A percentile compares a stretch with the other conserved stretches of the same genome.
Evolutionary conservation across 2,329 filamentous ascomycete species (phyloP).

Genomic region (Teratosphaeria destructans): DNA sequence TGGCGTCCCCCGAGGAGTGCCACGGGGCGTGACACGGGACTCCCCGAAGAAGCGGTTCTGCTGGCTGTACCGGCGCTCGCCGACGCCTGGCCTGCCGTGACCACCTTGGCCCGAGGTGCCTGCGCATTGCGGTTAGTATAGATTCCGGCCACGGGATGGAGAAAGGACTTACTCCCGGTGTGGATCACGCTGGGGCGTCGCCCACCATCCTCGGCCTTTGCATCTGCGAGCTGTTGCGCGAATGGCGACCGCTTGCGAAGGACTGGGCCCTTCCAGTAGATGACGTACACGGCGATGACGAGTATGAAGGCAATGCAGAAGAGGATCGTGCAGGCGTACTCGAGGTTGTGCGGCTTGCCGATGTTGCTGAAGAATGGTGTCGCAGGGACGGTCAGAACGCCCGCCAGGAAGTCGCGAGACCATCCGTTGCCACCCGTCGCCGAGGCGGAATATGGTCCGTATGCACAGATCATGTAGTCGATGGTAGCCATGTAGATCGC

Average conservation of each 20-base stretch:
- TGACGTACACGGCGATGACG: conserved; percentile 45
- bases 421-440: conserved; percentile 70
- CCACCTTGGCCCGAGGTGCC: not conserved
- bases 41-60: conserved; percentile 21
- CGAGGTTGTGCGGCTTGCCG: conserved; percentile 32
- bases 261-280: conserved; percentile 47
- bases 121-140: not conserved
- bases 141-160: not conserved
- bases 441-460: conserved; percentile 63
- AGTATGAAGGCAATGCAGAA: conserved; percentile 41
- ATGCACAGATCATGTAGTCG: conserved; percentile 67
- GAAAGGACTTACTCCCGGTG: conserved; percentile 14
- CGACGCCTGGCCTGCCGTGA: conserved; percentile 9
- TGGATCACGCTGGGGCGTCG: conserved; percentile 13
- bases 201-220: conserved; percentile 13
- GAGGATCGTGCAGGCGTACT: conserved; percentile 48
- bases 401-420: conserved; percentile 63
- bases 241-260: conserved; percentile 44
- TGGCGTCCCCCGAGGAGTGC: conserved; percentile 19
- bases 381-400: conserved; percentile 59
- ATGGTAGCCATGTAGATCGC: conserved; percentile 59
- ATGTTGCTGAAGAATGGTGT: conserved; percentile 47
- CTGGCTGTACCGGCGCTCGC: conserved; percentile 18
- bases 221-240: conserved; percentile 34
- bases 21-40: conserved; percentile 15